phyloP scores from a whole-genome alignment of 177 flowering plant species.

The Vitis hybrid region DNA sequence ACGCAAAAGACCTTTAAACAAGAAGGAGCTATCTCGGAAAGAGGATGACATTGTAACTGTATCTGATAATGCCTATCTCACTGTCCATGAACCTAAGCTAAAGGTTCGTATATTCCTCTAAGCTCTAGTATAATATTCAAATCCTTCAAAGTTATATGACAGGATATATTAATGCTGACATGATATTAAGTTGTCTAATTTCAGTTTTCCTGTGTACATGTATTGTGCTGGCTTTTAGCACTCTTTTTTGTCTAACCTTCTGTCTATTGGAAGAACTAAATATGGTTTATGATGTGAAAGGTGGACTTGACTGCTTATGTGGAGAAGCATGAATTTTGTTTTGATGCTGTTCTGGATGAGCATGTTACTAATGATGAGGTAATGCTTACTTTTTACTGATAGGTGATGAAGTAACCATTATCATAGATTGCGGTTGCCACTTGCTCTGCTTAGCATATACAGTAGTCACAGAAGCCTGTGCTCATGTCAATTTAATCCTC shows the following conservation, averaged over 20 bases:
- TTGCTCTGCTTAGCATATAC: too few species aligned
- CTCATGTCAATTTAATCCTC: too few species aligned
- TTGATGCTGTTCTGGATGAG: slow-evolving; percentile 96
- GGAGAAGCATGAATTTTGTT: slow-evolving; percentile 98
- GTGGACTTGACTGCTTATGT: slow-evolving; percentile 98
- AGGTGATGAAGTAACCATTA: too few species aligned
- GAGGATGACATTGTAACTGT: slow-evolving; percentile 97
- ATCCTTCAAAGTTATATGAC: neutral
- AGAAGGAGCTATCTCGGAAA: slow-evolving; percentile 85
- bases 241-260: neutral
- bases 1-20: slow-evolving; percentile 94
- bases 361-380: slow-evolving; percentile 93
- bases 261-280: slow-evolving; percentile 15
- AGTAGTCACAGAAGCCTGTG: too few species aligned
- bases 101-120: slow-evolving; percentile 54
- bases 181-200: neutral
- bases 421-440: too few species aligned
- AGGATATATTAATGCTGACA: neutral
- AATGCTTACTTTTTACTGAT: slow-evolving; percentile 1
- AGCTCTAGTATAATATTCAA: too few species aligned
- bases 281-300: slow-evolving; percentile 37
- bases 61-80: slow-evolving; percentile 53
- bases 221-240: neutral
- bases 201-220: neutral
- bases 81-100: slow-evolving; percentile 93